phyloP scores from a whole-genome alignment of 73 alveolate species.

The Tetrahymena elliotti region DNA sequence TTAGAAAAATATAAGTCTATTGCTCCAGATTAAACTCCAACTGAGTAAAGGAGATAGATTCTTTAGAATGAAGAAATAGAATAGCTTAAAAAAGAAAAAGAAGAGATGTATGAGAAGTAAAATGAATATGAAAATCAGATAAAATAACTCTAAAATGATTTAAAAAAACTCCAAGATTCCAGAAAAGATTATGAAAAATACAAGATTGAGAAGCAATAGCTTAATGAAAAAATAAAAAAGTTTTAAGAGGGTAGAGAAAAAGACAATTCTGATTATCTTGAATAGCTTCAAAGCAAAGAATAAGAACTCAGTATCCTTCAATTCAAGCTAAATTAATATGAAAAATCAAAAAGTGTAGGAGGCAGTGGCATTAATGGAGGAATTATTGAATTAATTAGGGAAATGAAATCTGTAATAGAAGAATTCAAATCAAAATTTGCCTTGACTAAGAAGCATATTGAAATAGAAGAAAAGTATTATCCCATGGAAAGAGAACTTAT shows the following conservation, averaged over 20 bases:
- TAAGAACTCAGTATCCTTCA: not conserved
- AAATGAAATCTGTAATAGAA: constrained; percentile 15
- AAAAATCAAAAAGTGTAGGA: not conserved
- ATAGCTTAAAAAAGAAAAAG: constrained; percentile 19
- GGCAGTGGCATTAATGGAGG: constrained; percentile 4
- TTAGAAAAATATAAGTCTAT: not conserved
- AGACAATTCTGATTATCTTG: constrained; percentile 4
- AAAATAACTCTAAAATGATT: constrained; percentile 1
- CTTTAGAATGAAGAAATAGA: constrained; percentile 22
- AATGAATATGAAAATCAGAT: not conserved
- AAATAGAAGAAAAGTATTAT: not conserved
- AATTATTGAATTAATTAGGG: constrained; percentile 12
- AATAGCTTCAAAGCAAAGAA: not conserved
- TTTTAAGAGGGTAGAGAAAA: constrained; percentile 9
- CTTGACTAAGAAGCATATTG: constrained; percentile 7
- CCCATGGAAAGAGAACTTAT: constrained; percentile 12
- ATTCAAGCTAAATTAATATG: not conserved
- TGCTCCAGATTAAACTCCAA: not conserved
- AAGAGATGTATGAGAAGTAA: constrained; percentile 10
- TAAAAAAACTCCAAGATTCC: constrained; percentile 2
- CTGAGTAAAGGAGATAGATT: constrained; percentile 5
- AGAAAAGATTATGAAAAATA: constrained; percentile 14
- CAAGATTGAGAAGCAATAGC: constrained; percentile 3
- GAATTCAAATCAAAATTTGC: constrained; percentile 2
- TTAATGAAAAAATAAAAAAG: constrained; percentile 25